These are phyloP conservation scores for Dillenia suffruticosa DNA, from an alignment of 164 flowering plant species.

Conservation along the genomic window DNA sequence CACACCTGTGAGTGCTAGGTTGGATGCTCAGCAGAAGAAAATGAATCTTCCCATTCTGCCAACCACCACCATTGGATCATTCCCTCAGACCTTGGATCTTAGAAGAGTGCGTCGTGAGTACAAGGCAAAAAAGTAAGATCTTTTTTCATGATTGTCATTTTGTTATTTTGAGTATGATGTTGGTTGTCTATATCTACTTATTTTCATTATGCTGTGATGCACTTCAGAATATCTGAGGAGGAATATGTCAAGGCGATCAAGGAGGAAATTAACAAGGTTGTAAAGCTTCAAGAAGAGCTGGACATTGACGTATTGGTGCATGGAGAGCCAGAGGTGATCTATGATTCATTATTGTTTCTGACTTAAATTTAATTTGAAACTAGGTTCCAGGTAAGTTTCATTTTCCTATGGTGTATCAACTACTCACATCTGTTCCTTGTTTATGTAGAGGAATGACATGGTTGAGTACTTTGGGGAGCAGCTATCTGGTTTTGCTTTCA, in stretches of 20 bases:
- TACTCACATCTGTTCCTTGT: neutral
- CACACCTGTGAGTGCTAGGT: constrained; percentile 61
- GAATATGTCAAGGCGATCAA: constrained; percentile 47
- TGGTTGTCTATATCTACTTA: too few relatives aligned
- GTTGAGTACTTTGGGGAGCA: constrained; percentile 34
- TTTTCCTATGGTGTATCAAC: too few relatives aligned
- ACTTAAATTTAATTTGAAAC: too few relatives aligned
- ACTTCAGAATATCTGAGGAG: constrained; percentile 48
- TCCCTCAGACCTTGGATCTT: constrained; percentile 79
- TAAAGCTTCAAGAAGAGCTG: constrained; percentile 66
- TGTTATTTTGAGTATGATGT: too few relatives aligned
- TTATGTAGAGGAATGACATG: constrained; percentile 27
- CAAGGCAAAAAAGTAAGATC: constrained; percentile 60
- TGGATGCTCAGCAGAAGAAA: constrained; percentile 74
- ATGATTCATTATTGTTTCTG: too few relatives aligned
- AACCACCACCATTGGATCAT: constrained; percentile 78
- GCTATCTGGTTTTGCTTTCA: constrained; percentile 31
- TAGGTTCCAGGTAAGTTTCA: too few relatives aligned
- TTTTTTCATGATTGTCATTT: neutral
- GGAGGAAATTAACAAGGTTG: constrained; percentile 58
- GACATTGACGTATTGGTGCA: constrained; percentile 76
- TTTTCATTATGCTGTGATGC: neutral
- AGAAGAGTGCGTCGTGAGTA: constrained; percentile 79
- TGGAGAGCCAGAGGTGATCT: constrained; percentile 71
- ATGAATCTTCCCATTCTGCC: constrained; percentile 68